These are phyloP conservation scores for Paecilomyces fulvus DNA, from an alignment of 2,329 filamentous ascomycete species.

Conservation along the genomic window DNA sequence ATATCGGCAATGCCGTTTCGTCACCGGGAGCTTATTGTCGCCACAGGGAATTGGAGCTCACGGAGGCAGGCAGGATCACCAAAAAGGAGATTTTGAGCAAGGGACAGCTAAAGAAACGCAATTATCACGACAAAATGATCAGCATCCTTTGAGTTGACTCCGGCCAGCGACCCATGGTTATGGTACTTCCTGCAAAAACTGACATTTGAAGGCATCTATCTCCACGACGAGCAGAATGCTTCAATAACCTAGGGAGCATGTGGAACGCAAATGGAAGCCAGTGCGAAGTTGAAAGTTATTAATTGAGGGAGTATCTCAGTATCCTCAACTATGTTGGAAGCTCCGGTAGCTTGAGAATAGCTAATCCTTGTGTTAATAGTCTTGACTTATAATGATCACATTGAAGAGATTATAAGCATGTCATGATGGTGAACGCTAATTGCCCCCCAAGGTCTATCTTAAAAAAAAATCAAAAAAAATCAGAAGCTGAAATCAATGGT, in stretches of 20 bases:
- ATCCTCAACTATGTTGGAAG: neutral
- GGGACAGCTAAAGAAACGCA: neutral
- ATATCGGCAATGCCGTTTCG: neutral
- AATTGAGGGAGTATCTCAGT: neutral
- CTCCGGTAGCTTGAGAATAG: neutral
- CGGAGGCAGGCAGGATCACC: neutral
- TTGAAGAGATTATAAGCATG: neutral
- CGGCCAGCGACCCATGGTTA: neutral
- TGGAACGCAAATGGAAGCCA: neutral
- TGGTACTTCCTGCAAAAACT: neutral
- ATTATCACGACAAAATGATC: neutral
- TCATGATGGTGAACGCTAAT: too few relatives aligned
- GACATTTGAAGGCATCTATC: neutral
- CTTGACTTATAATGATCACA: neutral
- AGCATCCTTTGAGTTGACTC: neutral
- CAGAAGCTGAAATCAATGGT: neutral
- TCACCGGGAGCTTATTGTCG: neutral
- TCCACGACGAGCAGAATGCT: neutral
- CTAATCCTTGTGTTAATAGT: neutral
- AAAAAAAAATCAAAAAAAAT: neutral
- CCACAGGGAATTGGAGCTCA: neutral
- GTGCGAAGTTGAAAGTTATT: neutral
- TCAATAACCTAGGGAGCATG: neutral
- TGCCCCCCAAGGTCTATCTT: neutral
- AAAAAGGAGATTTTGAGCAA: neutral